Evolutionary conservation across 2,329 filamentous ascomycete species (phyloP), one percentile per base, ranked within the genome.

Genomic region (Cadophora sp.): DNA sequence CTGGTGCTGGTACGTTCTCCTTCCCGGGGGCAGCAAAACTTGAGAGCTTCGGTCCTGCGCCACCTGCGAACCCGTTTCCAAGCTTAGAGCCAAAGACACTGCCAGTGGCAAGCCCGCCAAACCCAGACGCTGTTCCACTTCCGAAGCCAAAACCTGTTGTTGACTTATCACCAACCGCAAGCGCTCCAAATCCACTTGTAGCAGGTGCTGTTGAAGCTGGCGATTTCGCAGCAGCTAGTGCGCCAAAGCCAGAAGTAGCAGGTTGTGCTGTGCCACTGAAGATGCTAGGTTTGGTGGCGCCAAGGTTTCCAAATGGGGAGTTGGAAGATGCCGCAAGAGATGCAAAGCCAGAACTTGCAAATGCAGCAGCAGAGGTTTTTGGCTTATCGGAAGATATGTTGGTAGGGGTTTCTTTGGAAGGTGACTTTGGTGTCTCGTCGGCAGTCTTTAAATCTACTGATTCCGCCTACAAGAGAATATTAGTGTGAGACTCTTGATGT

Each of bases 21-120:
- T 81, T 80, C 62, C 85, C 87, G 26, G 89, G 85, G 56, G 89
- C 89, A 51, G 89, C 92, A 79, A 97, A 97, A 73, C 86, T 91
- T 1, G 86, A 85, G 11, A 94, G 79, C 69, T 84, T 85, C 29
- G 76, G 72, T 77, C 75, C 76, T 55, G 73, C 68, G 31, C 73
- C 76, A 37, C 82, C 81, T 59, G 79, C 75, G 64, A 83, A 81
- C 19, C 80, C 80, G 67, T 79, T 77, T 16, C 79, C 77, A 59
- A 82, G 75, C 46, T 82, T 82, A 62, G 81, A 78, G 22, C 78
- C 79, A 62, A 80, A 77, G 61, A 79, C 79, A 58, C 79, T 79
- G 58, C 83, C 81, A 71, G 77, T 79, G 62, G 78, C 78, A 43
- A 80, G 77, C 9, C 72, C 73, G 22, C 74, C 76, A 71, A 79